Base-by-base conservation (phyloP, 1,139 yeast genomes). In the Diutina catenulata region DNA sequence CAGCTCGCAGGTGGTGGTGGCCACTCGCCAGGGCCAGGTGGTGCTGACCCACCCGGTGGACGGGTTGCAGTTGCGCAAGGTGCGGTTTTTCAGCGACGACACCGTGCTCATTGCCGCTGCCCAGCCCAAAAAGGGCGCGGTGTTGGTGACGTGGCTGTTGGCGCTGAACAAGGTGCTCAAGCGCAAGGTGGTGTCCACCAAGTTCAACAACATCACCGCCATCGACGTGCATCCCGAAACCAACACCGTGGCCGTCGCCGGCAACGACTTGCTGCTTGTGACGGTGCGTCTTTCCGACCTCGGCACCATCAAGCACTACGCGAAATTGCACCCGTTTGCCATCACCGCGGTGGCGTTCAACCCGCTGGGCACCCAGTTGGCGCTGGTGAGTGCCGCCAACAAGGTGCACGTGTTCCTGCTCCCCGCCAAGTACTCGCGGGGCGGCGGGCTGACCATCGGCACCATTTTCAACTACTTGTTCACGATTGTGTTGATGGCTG, bases 361-460 rank as follows among this genome's bases (percentile, higher is more conserved):
- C 13, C 80, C 84, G 8, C 70, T 76, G 48, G 88, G 91, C 11
- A 60, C 70, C 31, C 63, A 70, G 40, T 60, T 87, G 37, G 94
- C 88, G 1, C 74, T 88, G 13, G 81, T 79, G 0, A 80, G 94
- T 36, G 94, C 93, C 2, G 84, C 94, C 2, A 80, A 82, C 44
- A 70, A 86, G 1, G 70, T 87, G 29, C 74, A 70, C 45, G 76
- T 86, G 5, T 60, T 76, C 42, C 67, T 64, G 42, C 55, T 84
- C 19, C 88, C 93, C 3, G 58, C 57, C n/a, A 67, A 65, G 21
- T 64, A 64, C 44, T 60, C 70, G 2, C 54, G 55, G 10, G 16
- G 35, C n/a, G 64, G 74, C 2, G 62, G 63, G 37, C 70, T 80
- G 1, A 40, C 55, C 22, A 51, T 66, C 38, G 69, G 71, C 15